Percentiles rank a stretch among this genome's conserved stretches.
Evolutionary conservation across 1,139 yeast species (phyloP).

Genomic region (Suhomyces bokatorum): DNA sequence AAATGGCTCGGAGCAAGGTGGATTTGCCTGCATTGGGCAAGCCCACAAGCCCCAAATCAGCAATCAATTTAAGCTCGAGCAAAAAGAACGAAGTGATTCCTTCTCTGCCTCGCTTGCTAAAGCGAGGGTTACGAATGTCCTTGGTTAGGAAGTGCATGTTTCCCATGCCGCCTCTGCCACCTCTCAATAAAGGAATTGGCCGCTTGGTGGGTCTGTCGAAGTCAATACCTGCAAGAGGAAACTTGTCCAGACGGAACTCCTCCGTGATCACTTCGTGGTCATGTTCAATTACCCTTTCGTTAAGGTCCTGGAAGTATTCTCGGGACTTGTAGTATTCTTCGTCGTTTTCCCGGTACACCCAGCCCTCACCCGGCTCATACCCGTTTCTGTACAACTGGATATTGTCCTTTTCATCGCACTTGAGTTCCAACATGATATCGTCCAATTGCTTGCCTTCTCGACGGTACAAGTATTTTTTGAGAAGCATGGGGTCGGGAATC

Average conservation of each 20-base stretch:
- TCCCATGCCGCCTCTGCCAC: slow-evolving; percentile 95
- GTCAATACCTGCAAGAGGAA: slow-evolving; percentile 82
- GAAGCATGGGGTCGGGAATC: slow-evolving; percentile 73
- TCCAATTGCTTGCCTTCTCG: slow-evolving; percentile 28
- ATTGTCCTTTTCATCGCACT: slow-evolving; percentile 30
- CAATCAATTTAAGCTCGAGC: slow-evolving; percentile 81
- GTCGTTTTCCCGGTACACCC: slow-evolving; percentile 79
- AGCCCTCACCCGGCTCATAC: slow-evolving; percentile 72
- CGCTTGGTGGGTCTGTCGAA: slow-evolving; percentile 59
- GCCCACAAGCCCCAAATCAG: slow-evolving; percentile 92
- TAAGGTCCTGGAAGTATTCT: slow-evolving; percentile 65
- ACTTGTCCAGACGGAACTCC: slow-evolving; percentile 64
- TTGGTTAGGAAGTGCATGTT: slow-evolving; percentile 91
- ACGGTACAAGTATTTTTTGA: slow-evolving; percentile 37
- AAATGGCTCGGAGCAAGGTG: slow-evolving; percentile 82
- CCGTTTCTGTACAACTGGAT: slow-evolving; percentile 61
- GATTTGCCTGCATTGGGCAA: slow-evolving; percentile 97
- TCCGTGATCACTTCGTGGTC: slow-evolving; percentile 62
- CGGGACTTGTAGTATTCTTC: slow-evolving; percentile 65
- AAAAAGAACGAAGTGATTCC: slow-evolving; percentile 68
- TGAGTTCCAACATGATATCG: slow-evolving; percentile 30
- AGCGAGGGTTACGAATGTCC: slow-evolving; percentile 83
- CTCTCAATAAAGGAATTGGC: slow-evolving; percentile 72
- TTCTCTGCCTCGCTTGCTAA: slow-evolving; percentile 75
- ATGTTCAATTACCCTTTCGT: slow-evolving; percentile 59